Percentiles rank a stretch among this genome's conserved stretches.
phyloP scores from a whole-genome alignment of 306 rosid species.

The Cicer arietinum region DNA sequence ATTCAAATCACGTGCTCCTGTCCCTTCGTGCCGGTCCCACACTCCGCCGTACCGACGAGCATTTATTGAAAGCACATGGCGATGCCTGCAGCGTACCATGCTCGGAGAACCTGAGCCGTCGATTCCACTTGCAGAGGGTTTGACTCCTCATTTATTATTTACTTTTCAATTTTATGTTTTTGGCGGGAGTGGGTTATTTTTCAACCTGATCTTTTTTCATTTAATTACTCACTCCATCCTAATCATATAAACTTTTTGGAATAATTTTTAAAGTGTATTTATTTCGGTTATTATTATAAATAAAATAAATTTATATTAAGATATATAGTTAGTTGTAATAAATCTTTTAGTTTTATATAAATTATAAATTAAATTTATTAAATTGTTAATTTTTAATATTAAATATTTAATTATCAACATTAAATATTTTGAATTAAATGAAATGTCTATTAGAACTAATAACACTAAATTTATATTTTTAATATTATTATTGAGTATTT shows the following conservation, averaged over 20 bases:
- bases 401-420: too few relatives aligned
- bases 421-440: too few relatives aligned
- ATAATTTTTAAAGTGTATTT: too few relatives aligned
- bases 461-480: too few relatives aligned
- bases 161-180: not conserved
- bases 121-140: conserved; percentile 24
- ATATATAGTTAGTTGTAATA: too few relatives aligned
- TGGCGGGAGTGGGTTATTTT: not conserved
- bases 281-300: too few relatives aligned
- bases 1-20: conserved; percentile 53
- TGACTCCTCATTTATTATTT: conserved; percentile 19
- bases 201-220: not conserved
- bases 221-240: not conserved
- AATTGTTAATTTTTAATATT: too few relatives aligned
- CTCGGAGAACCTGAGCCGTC: conserved; percentile 45
- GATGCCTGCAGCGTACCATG: conserved; percentile 43
- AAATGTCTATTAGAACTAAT: too few relatives aligned
- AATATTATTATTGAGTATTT: too few relatives aligned
- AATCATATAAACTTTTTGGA: not conserved
- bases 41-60: conserved; percentile 38
- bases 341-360: too few relatives aligned
- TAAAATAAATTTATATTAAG: too few relatives aligned
- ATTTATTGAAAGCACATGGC: conserved; percentile 53
- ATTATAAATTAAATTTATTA: too few relatives aligned
- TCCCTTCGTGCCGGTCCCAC: conserved; percentile 47